Base-by-base conservation (phyloP, 164 flowering plant species). In the Aristolochia fimbriata region DNA sequence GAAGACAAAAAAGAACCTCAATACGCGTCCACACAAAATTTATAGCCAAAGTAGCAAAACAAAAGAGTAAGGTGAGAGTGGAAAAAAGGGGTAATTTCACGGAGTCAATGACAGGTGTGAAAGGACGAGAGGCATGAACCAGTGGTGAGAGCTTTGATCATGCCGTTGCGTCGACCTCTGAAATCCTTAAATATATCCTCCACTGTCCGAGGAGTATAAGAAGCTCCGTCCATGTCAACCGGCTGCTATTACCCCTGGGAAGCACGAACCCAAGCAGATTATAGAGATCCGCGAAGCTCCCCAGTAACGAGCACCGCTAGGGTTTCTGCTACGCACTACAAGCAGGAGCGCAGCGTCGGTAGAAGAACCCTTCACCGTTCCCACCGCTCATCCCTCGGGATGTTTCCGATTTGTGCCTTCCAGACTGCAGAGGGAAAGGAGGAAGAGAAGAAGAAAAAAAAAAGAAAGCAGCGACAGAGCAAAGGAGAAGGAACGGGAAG, bases 81-180 rank as follows among this genome's bases (percentile, higher is more conserved):
- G 12, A 37, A 37, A 37, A 10, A 3, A 37, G 43, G 43, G 8
- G 43, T 27, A 7, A 37, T 37, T 37, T 37, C 9, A 37, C 8
- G 43, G 43, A 37, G 43, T 37, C 43, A 37, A 37, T 37, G 43
- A 10, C 43, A 37, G 43, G 43, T 7, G 43, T 27, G 5, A 10
- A 37, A 37, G 43, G 43, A 10, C 12, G 43, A 37, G 43, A 37
- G 43, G 43, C 11, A 37, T 11, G 53, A 17, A 56, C 59, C 59
- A 31, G 59, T 56, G 19, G 59, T 56, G 31, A 56, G 59, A 30
- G 59, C 59, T n/a, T 56, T 56, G 46, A 56, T 56, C 59, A 56
- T 16, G 46, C 45, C 59, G 14, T 46, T 22, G 19, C 59, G 59
- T 17, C 59, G 59, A 16, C 59, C 59, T 17, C 14, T 56, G 59